Evolutionary conservation across 345 rosid species (phyloP).

Genomic region (Moricandia arvensis): DNA sequence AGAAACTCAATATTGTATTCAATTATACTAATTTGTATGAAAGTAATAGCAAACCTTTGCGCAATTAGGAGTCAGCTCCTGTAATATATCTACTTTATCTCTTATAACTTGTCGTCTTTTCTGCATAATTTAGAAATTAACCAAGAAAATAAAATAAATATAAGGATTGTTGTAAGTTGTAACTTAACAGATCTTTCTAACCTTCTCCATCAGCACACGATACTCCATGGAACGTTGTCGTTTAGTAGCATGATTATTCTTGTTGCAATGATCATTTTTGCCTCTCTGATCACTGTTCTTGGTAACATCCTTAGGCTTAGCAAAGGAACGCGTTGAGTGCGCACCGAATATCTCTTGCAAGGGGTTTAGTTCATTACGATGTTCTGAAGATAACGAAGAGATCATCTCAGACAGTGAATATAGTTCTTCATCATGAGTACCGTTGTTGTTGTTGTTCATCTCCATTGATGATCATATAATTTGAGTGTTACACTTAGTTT

Average conservation of each 20-base stretch:
- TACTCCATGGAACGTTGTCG: slow-evolving; percentile 19
- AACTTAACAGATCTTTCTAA: background rate
- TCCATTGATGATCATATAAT: slow-evolving; percentile 13
- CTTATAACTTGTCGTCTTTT: slow-evolving; percentile 19
- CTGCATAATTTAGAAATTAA: slow-evolving; percentile 8
- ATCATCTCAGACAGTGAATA: background rate
- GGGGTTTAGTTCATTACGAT: slow-evolving; percentile 15
- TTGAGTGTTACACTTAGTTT: background rate
- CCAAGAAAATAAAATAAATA: background rate
- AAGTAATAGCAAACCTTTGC: slow-evolving; percentile 4
- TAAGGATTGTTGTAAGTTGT: background rate
- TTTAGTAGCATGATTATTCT: background rate
- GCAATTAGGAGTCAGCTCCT: slow-evolving; percentile 12
- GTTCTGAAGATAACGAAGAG: background rate
- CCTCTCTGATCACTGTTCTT: background rate
- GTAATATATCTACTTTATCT: slow-evolving; percentile 27
- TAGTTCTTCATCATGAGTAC: background rate
- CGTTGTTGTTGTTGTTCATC: background rate
- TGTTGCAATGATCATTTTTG: background rate
- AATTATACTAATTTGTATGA: background rate
- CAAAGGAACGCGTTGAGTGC: background rate
- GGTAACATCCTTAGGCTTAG: slow-evolving; percentile 10
- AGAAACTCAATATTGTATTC: background rate
- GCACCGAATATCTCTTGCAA: slow-evolving; percentile 27
- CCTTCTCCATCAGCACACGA: slow-evolving; percentile 28